Evolutionary conservation across 805 yeast species (phyloP).

Genomic region (Candida krabiensis): DNA sequence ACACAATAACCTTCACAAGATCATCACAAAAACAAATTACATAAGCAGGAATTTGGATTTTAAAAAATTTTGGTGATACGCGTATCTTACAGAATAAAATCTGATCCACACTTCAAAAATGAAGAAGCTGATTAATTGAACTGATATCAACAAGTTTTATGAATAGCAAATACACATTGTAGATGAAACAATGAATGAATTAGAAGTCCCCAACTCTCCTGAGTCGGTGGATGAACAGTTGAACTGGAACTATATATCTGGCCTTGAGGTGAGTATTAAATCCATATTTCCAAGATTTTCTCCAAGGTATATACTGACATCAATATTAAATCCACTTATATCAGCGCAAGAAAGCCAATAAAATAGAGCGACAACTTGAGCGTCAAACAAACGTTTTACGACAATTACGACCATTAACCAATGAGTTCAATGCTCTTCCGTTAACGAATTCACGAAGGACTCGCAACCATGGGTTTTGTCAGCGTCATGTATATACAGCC

Average conservation of each 20-base stretch:
- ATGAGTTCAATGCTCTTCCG: conserved; percentile 17
- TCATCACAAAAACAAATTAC: no score
- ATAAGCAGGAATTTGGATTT: no score
- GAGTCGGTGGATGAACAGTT: conserved; percentile 15
- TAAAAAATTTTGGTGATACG: no score
- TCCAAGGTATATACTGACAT: no score
- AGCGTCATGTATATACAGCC: conserved; percentile 35
- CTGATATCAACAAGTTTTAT: no score
- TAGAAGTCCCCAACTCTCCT: conserved; percentile 23
- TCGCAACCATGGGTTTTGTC: conserved; percentile 28
- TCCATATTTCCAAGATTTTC: no score
- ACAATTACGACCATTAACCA: conserved; percentile 20
- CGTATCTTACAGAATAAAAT: no score
- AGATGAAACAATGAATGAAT: conserved; percentile 2
- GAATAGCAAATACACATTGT: no score
- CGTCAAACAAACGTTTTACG: conserved; percentile 13
- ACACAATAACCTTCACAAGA: no score
- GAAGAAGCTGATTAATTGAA: no score
- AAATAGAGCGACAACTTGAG: conserved; percentile 4
- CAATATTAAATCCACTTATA: no score
- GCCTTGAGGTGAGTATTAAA: conserved; percentile 13
- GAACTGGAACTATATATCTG: conserved; percentile 16
- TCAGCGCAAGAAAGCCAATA: conserved; percentile 2
- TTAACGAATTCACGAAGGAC: conserved; percentile 9
- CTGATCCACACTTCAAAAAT: no score